These are phyloP conservation scores for Sclerotinia nivalis DNA, from an alignment of 2,329 filamentous ascomycete species.

Conservation along the genomic window DNA sequence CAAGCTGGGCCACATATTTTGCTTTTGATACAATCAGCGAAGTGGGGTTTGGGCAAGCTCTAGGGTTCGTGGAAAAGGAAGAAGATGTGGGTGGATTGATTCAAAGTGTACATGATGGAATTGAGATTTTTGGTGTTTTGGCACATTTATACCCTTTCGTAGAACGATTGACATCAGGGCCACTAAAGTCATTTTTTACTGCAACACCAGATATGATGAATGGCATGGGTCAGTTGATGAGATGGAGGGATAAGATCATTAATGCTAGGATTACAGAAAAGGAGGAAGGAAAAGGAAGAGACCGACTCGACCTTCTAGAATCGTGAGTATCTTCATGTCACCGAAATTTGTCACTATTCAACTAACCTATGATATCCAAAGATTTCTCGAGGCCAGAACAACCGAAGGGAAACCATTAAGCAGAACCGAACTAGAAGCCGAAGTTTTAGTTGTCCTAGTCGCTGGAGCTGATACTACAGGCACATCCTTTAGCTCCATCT, in stretches of 20 bases:
- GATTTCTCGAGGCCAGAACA: conserved; percentile 10
- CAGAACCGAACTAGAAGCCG: conserved; percentile 4
- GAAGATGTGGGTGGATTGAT: conserved; percentile 56
- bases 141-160: conserved; percentile 54
- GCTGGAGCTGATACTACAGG: conserved; percentile 19
- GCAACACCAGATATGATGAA: conserved; percentile 11
- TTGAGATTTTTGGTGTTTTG: conserved; percentile 35
- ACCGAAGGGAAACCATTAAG: background rate
- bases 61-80: conserved; percentile 56
- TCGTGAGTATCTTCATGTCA: background rate
- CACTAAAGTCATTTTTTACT: conserved; percentile 42
- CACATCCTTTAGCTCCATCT: conserved; percentile 3
- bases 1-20: conserved; percentile 51
- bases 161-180: conserved; percentile 54
- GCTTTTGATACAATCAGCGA: conserved; percentile 60
- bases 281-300: conserved; percentile 1
- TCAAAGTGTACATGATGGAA: conserved; percentile 51
- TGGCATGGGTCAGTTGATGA: conserved; percentile 21
- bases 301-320: conserved; percentile 5
- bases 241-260: conserved; percentile 17
- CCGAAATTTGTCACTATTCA: background rate
- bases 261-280: conserved; percentile 10
- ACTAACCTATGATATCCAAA: background rate
- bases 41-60: conserved; percentile 56
- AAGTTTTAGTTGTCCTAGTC: conserved; percentile 16